phyloP scores from a whole-genome alignment of 352 stramenopile genomes.

The Pythium sukuiense region DNA sequence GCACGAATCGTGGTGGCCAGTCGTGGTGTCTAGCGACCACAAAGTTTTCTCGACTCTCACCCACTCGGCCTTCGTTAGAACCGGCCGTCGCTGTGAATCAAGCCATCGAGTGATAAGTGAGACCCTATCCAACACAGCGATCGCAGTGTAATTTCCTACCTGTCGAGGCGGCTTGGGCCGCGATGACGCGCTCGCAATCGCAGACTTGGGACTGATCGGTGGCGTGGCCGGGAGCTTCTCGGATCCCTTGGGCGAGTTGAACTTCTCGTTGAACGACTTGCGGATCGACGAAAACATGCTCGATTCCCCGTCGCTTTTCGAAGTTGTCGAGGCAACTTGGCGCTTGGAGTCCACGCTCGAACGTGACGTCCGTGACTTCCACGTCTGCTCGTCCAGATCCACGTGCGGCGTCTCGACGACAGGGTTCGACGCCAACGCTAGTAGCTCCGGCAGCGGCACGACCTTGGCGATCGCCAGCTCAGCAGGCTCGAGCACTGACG shows the following conservation, averaged over 20 bases:
- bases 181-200: slow-evolving; percentile 1
- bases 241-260: slow-evolving; percentile 17
- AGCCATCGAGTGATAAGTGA: not conserved
- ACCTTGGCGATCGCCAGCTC: not conserved
- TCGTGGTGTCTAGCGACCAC: slow-evolving; percentile 53
- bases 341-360: not conserved
- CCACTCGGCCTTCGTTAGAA: slow-evolving; percentile 36
- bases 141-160: not conserved
- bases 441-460: slow-evolving; percentile 22
- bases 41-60: slow-evolving; percentile 51
- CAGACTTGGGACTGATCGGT: slow-evolving; percentile 9
- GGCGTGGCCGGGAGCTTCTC: slow-evolving; percentile 8
- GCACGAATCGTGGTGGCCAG: not conserved
- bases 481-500: not conserved
- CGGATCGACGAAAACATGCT: slow-evolving; percentile 27
- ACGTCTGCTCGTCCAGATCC: slow-evolving; percentile 10
- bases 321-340: slow-evolving; percentile 12
- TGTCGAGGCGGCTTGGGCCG: not conserved
- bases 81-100: not conserved
- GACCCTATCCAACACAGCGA: not conserved
- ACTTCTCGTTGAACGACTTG: slow-evolving; percentile 29
- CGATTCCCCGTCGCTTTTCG: slow-evolving; percentile 13
- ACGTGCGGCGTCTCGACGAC: slow-evolving; percentile 16
- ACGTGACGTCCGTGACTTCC: not conserved
- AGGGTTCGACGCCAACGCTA: slow-evolving; percentile 31